Base-by-base conservation (phyloP, 2,329 filamentous ascomycete genomes). In the Seiridium cupressi region DNA sequence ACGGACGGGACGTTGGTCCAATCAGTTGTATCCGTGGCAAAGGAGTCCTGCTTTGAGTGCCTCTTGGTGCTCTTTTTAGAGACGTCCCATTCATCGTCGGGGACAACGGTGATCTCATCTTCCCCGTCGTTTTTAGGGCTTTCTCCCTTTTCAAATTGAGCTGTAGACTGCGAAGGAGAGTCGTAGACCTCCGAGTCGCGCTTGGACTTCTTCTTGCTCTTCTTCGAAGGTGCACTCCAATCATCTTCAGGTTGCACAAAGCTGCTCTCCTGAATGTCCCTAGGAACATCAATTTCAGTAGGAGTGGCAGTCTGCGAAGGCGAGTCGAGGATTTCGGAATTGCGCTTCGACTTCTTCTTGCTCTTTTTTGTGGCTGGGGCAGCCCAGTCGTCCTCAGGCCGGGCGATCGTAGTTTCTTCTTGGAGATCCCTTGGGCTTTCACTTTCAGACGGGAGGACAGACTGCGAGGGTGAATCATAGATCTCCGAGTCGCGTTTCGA, bases 41-140 rank as follows among this genome's bases (percentile, higher is more conserved):
- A 55, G 11, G 60, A 51, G 35, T 60, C 58, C 26, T 38, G 58
- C 55, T 58, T 58, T 10, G 55, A 49, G 4, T 49, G 35, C 55
- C 70, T 75, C 64, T 76, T 26, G 2, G 18, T 78, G 26, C 70
- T 73, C 31, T 58, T 58, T 46, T 58, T 73, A 10, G 74, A 68
- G 7, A 64, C 65, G 40, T 72, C 73, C 70, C 73, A 74, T 11
- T 76, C 74, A 51, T 78, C 77, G 53, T 73, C 73, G n/a, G 63
- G 58, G 3, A 58, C 55, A 42, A 44, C 32, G 18, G 57, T 55
- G 18, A 67, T 68, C 18, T 67, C 71, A 44, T 68, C 67, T 5
- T 76, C 76, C 62, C 76, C 78, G 51, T 75, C 76, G 61, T 74
- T 78, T 58, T 77, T 76, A 34, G 70, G 67, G 13, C 72, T 72